These are phyloP conservation scores for Plantago elongata DNA, from an alignment of 257 asterid species.

Conservation along the genomic window DNA sequence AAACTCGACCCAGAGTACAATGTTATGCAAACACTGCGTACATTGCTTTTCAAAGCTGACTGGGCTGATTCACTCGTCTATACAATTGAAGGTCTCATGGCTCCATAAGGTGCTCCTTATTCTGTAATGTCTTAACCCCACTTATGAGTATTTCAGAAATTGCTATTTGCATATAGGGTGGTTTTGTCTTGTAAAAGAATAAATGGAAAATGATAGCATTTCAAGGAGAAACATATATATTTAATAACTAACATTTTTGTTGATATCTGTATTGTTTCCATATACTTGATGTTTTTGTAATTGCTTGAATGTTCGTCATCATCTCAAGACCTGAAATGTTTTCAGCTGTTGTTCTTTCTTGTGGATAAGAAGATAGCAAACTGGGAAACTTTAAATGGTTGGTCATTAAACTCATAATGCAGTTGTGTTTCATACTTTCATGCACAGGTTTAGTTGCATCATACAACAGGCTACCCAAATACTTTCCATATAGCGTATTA, in stretches of 20 bases:
- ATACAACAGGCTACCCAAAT: no score
- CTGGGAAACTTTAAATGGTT: neutral
- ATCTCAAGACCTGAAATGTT: neutral
- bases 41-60: conserved; percentile 72
- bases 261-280: neutral
- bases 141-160: neutral
- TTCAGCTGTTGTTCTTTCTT: neutral
- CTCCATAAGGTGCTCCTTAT: conserved; percentile 45
- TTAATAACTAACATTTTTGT: neutral
- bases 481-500: no score
- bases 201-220: conserved; percentile 1
- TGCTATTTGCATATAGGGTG: neutral
- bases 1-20: conserved; percentile 83
- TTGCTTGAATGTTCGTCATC: neutral
- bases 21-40: conserved; percentile 56
- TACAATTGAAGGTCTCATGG: conserved; percentile 79
- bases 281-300: no score
- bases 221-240: conserved; percentile 8
- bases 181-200: conserved; percentile 4
- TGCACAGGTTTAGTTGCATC: no score
- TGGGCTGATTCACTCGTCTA: conserved; percentile 66
- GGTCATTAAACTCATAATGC: neutral
- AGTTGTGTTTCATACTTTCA: neutral
- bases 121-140: conserved; percentile 11
- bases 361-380: neutral